Evolutionary conservation across 306 rosid genomes (phyloP), one percentile per base, ranked within the genome.

Genomic region (Corylus americana): DNA sequence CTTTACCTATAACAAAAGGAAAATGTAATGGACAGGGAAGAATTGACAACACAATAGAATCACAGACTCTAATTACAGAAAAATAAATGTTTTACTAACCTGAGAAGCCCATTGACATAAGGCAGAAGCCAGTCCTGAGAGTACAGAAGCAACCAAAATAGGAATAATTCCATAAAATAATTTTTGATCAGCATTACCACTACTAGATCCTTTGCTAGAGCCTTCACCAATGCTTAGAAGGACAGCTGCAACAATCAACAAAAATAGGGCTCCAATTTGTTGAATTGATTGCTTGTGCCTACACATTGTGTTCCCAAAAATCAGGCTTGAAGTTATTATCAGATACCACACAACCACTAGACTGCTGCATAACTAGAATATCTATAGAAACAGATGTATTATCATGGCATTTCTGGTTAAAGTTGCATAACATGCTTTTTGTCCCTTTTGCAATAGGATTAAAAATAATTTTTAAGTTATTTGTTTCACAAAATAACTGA

Each of bases 71-170:
- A 81, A 68, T 39, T 3, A 75, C 17, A 62, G 49, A 74, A 79
- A 78, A 78, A 27, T 17, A 63, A 45, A 83, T 29, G 47, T 88
- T 71, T 71, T 45, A 62, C 85, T 73, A 77, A 95, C 99, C 99
- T 95, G 99, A 74, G 98, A 95, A 78, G 98, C 98, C 99, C 99
- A 95, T 74, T 95, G 99, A 84, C 99, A 95, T 86, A 95, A 82
- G 62, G 98, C 70, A 79, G 99, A 95, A 78, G 99, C 98, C 80
- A 96, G 83, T 64, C 99, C 99, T 14, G 99, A 95, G 74, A 95
- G 99, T 63, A 96, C 88, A 53, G 99, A 96, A 49, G 96, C 97
- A 82, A 88, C 86, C 85, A 96, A 85, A 81, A 96, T 92, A 12
- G 99, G 99, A 82, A 96, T 42, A 78, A 96, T 91, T 82, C 99